Evolutionary conservation across 2,329 filamentous ascomycete species (phyloP).

Genomic region (Clonostachys chloroleuca): DNA sequence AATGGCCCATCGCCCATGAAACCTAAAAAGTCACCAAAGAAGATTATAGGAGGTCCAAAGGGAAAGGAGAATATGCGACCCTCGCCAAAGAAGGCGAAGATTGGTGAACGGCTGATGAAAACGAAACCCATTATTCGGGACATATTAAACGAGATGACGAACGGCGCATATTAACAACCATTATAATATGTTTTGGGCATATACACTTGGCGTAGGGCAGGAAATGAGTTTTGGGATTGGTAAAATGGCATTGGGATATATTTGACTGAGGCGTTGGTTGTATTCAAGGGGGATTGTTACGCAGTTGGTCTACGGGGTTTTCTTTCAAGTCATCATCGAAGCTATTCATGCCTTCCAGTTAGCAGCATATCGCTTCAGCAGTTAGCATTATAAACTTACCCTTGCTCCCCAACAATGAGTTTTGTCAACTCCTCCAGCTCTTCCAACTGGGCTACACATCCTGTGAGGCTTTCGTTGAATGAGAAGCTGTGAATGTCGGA

Average conservation of each 20-base stretch:
- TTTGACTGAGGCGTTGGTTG: not conserved
- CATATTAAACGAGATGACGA: slow-evolving; percentile 69
- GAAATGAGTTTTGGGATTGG: slow-evolving; percentile 1
- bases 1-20: slow-evolving; percentile 21
- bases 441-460: slow-evolving; percentile 49
- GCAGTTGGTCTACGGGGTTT: slow-evolving; percentile 7
- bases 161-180: slow-evolving; percentile 28
- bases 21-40: slow-evolving; percentile 6
- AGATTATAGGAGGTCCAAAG: slow-evolving; percentile 1
- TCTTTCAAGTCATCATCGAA: slow-evolving; percentile 23
- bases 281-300: slow-evolving; percentile 7
- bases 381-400: slow-evolving; percentile 17
- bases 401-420: slow-evolving; percentile 51
- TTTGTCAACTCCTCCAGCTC: slow-evolving; percentile 52
- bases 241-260: not conserved
- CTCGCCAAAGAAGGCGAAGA: slow-evolving; percentile 50
- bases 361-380: not conserved
- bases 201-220: not conserved
- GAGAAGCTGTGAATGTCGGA: slow-evolving; percentile 53
- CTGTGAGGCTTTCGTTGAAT: slow-evolving; percentile 47
- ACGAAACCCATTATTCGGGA: slow-evolving; percentile 68
- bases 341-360: slow-evolving; percentile 11
- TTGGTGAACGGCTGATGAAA: slow-evolving; percentile 58
- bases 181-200: not conserved
- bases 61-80: slow-evolving; percentile 41